Evolutionary conservation across 495 filamentous ascomycete genomes (phyloP), one percentile per base, ranked within the genome.

Genomic region (Astrothelium macrocarpum): DNA sequence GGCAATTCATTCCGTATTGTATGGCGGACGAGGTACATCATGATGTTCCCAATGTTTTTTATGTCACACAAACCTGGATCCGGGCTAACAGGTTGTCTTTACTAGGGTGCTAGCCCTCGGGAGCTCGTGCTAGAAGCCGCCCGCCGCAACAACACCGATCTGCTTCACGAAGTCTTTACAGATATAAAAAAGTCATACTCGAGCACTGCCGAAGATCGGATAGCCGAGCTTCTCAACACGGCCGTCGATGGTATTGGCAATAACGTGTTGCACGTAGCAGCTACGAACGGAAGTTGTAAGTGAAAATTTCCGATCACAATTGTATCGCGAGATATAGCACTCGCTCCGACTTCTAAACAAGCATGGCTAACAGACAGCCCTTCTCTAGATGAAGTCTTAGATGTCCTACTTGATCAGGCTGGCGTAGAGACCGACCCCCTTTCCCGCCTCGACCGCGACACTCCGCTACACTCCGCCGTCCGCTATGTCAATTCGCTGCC

Each of bases 71-170:
- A 3, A 16, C 9, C 7, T 10, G 12, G 29, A 29, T n/a, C 20
- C 25, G 16, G 29, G 49, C 49, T 56, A 16, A 56, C 29, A 49
- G 9, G 9, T 62, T 56, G 62, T 69, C 65, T 63, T 71, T 64
- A 65, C 65, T 63, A 97, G 90, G 94, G 94, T 74, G 94, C 95
- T 64, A 88, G 90, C 59, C 84, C 85, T 14, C 77, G 82, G 69
- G 95, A 99, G 75, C 84, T 87, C 67, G 83, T 97, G 63, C 85
- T 99, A 74, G 94, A 96, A 79, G 89, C 95, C 69, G 91, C 87
- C 76, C 90, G 94, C 36, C 86, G 94, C 64, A 90, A 97, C 79
- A 96, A 97, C 75, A 84, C 84, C 66, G 85, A 90, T 46, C 85
- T 99, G 53, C 85, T 99, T 62, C 71, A 80, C 66, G 81, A 85